Percentiles rank a stretch among this genome's conserved stretches.
Conservation (phyloP, 169 alveolate species). For the Fabrea salina region DNA sequence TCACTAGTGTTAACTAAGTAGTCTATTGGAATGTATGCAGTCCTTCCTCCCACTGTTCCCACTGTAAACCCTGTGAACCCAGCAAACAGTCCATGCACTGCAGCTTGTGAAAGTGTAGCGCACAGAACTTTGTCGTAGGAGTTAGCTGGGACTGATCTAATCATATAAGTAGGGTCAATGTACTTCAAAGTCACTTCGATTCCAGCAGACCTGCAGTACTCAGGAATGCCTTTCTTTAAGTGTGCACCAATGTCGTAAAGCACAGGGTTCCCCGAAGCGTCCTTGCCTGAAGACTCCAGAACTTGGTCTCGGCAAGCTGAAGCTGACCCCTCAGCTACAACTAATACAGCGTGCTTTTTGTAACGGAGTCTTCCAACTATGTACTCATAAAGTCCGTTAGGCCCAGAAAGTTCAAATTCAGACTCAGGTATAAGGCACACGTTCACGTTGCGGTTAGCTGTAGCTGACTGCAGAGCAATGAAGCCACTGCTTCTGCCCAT, state of each 20-base stretch:
- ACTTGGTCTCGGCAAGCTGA: slow-evolving; percentile 71
- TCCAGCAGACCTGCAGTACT: slow-evolving; percentile 65
- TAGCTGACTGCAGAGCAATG: slow-evolving; percentile 73
- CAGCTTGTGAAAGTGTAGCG: slow-evolving; percentile 76
- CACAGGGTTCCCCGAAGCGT: slow-evolving; percentile 58
- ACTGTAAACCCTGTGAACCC: slow-evolving; percentile 83
- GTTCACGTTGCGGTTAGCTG: slow-evolving; percentile 82
- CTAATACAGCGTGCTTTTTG: slow-evolving; percentile 80
- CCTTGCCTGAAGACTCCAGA: slow-evolving; percentile 40
- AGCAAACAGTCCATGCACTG: slow-evolving; percentile 87
- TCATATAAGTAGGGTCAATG: slow-evolving; percentile 87
- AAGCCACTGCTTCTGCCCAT: slow-evolving; percentile 88
- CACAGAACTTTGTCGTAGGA: slow-evolving; percentile 81
- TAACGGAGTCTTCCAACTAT: slow-evolving; percentile 58
- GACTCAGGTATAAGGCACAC: slow-evolving; percentile 83
- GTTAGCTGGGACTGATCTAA: slow-evolving; percentile 84
- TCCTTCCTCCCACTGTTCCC: slow-evolving; percentile 69
- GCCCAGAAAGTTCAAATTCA: slow-evolving; percentile 77
- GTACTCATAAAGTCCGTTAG: slow-evolving; percentile 63
- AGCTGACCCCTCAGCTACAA: slow-evolving; percentile 90
- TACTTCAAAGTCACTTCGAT: slow-evolving; percentile 75
- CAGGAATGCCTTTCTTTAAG: slow-evolving; percentile 70
- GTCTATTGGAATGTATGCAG: slow-evolving; percentile 70
- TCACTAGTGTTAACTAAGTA: neutral
- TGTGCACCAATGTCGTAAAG: slow-evolving; percentile 67